A percentile compares a stretch with the other conserved stretches of the same genome.
Evolutionary conservation across 2,329 filamentous ascomycete species (phyloP).

Genomic region (Fusarium sp.): DNA sequence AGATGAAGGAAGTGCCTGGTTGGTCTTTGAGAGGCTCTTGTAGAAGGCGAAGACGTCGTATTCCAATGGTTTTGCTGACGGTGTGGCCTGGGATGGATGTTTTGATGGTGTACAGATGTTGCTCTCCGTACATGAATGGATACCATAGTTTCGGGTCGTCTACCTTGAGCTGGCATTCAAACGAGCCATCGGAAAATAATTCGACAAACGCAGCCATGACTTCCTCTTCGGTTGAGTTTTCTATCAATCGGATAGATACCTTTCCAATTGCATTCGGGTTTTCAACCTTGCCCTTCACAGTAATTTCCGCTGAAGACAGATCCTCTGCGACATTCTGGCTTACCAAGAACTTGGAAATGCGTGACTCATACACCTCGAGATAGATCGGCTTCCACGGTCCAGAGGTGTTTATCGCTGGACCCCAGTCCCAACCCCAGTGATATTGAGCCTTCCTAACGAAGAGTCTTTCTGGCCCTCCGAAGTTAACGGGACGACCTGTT

Average conservation of each 20-base stretch:
- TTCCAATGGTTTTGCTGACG: background rate
- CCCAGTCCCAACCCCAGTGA: slow-evolving; percentile 27
- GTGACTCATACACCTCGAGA: background rate
- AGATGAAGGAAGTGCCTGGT: background rate
- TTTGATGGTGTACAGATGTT: background rate
- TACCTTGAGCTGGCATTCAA: background rate
- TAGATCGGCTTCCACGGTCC: slow-evolving; percentile 4
- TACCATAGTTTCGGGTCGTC: background rate
- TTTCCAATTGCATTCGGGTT: rapidly evolving
- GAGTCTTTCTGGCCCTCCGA: background rate
- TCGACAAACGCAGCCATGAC: too few relatives aligned
- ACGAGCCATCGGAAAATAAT: rapidly evolving
- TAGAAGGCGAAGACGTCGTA: background rate
- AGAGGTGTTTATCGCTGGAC: background rate
- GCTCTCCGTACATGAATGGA: background rate
- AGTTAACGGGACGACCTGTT: background rate
- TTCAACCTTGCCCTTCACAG: background rate
- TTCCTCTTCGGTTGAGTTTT: too few relatives aligned
- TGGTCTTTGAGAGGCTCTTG: background rate
- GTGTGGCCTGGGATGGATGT: background rate
- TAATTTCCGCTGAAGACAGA: background rate
- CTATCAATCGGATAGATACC: background rate
- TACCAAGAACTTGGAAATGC: background rate
- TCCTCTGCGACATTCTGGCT: background rate
- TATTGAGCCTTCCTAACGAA: slow-evolving; percentile 9